Evolutionary conservation across 257 asterid genomes (phyloP).

Genomic region (Capsicum rhomboideum): DNA sequence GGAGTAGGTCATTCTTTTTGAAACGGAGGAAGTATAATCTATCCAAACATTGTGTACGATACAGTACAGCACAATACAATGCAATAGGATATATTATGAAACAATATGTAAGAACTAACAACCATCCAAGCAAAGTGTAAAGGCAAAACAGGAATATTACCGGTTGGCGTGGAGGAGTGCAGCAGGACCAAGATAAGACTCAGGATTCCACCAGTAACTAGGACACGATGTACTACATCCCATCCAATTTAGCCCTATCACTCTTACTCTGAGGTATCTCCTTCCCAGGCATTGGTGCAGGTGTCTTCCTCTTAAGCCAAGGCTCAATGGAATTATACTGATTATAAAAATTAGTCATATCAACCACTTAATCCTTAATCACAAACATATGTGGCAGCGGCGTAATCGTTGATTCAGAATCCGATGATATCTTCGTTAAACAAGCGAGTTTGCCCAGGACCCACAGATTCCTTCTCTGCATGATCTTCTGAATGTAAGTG

Average conservation of each 20-base stretch:
- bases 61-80: too few relatives aligned
- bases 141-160: slow-evolving; percentile 16
- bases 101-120: too few relatives aligned
- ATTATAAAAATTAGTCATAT: slow-evolving; percentile 81
- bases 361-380: slow-evolving; percentile 86
- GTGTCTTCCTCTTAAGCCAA: slow-evolving; percentile 78
- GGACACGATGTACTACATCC: slow-evolving; percentile 91
- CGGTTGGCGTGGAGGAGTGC: slow-evolving; percentile 93
- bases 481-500: slow-evolving; percentile 80
- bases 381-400: slow-evolving; percentile 96
- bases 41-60: too few relatives aligned
- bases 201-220: slow-evolving; percentile 99
- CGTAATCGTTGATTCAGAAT: slow-evolving; percentile 41
- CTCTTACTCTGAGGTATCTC: slow-evolving; percentile 73
- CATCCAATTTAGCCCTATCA: slow-evolving; percentile 80
- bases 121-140: not conserved
- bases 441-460: too few relatives aligned
- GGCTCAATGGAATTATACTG: slow-evolving; percentile 94
- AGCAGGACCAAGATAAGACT: slow-evolving; percentile 87
- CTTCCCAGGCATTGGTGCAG: slow-evolving; percentile 51
- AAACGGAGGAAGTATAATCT: too few relatives aligned
- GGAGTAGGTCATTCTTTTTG: too few relatives aligned
- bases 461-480: too few relatives aligned
- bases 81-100: too few relatives aligned
- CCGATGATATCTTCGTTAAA: slow-evolving; percentile 58